phyloP scores from a whole-genome alignment of 352 stramenopile genomes.

The Pythium sp. region DNA sequence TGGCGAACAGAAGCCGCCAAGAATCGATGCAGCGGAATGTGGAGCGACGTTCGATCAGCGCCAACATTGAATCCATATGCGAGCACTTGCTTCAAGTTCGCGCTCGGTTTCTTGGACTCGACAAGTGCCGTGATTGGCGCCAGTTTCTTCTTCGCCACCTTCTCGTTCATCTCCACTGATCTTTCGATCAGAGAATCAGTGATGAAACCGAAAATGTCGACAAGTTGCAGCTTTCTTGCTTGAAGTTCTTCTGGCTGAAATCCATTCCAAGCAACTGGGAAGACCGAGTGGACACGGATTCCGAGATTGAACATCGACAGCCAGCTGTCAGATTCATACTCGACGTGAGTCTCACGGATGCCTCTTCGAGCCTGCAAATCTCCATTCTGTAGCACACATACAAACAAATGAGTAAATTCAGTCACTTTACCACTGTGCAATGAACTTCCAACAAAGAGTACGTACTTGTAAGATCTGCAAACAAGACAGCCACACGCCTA shows the following conservation, averaged over 20 bases:
- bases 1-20: slow-evolving; percentile 68
- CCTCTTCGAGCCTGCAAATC: slow-evolving; percentile 70
- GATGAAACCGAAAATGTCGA: slow-evolving; percentile 50
- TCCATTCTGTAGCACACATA: slow-evolving; percentile 42
- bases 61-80: slow-evolving; percentile 73
- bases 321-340: slow-evolving; percentile 89
- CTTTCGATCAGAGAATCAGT: slow-evolving; percentile 38
- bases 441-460: no score
- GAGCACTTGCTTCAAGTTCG: slow-evolving; percentile 19
- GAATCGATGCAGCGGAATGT: slow-evolving; percentile 84
- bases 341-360: slow-evolving; percentile 74
- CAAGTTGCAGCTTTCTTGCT: slow-evolving; percentile 26
- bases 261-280: slow-evolving; percentile 73
- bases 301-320: slow-evolving; percentile 88
- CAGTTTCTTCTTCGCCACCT: slow-evolving; percentile 49
- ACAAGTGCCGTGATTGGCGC: slow-evolving; percentile 32
- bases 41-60: slow-evolving; percentile 58
- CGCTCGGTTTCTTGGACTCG: slow-evolving; percentile 14
- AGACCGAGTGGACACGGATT: slow-evolving; percentile 84
- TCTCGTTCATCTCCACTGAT: slow-evolving; percentile 49
- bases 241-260: slow-evolving; percentile 45
- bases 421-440: not conserved
- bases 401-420: not conserved
- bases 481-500: slow-evolving; percentile 71
- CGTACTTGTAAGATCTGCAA: slow-evolving; percentile 63